A percentile compares a stretch with the other conserved stretches of the same genome.
These are phyloP conservation scores for Penicillium thymicola DNA, from an alignment of 2,329 filamentous ascomycete species.

Conservation along the genomic window DNA sequence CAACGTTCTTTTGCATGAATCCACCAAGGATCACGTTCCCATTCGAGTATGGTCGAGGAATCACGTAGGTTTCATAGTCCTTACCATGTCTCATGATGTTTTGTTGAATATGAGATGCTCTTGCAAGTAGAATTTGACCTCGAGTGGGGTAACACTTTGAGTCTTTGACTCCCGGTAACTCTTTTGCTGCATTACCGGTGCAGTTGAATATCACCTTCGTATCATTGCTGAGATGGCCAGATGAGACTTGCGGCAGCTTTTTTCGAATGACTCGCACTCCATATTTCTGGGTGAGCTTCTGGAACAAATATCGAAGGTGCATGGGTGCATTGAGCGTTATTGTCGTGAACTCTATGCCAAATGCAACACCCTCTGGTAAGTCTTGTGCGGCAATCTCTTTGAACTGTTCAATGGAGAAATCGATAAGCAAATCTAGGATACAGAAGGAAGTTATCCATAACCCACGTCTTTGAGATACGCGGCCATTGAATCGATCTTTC, in stretches of 20 bases:
- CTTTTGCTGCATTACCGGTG: slow-evolving; percentile 36
- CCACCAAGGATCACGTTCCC: slow-evolving; percentile 41
- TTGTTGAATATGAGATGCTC: slow-evolving; percentile 32
- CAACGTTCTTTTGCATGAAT: slow-evolving; percentile 27
- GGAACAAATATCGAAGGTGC: slow-evolving; percentile 33
- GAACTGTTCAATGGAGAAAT: neutral
- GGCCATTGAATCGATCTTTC: slow-evolving; percentile 44
- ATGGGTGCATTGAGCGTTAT: slow-evolving; percentile 40
- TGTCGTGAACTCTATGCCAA: slow-evolving; percentile 38
- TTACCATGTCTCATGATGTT: slow-evolving; percentile 43
- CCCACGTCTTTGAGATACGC: slow-evolving; percentile 43
- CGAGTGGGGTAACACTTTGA: slow-evolving; percentile 42
- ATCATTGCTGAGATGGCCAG: slow-evolving; percentile 3
- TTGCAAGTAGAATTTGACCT: slow-evolving; percentile 40
- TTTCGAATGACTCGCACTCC: slow-evolving; percentile 2
- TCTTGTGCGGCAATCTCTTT: slow-evolving; percentile 26
- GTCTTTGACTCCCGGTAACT: slow-evolving; percentile 38
- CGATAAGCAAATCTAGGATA: neutral
- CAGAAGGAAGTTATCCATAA: neutral
- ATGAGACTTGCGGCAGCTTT: neutral
- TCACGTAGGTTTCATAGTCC: slow-evolving; percentile 44
- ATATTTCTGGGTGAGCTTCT: slow-evolving; percentile 12
- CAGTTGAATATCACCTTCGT: slow-evolving; percentile 11
- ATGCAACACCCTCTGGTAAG: slow-evolving; percentile 33
- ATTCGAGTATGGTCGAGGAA: slow-evolving; percentile 38